Evolutionary conservation across 306 rosid species (phyloP).

Genomic region (Notholithocarpus densiflorus): DNA sequence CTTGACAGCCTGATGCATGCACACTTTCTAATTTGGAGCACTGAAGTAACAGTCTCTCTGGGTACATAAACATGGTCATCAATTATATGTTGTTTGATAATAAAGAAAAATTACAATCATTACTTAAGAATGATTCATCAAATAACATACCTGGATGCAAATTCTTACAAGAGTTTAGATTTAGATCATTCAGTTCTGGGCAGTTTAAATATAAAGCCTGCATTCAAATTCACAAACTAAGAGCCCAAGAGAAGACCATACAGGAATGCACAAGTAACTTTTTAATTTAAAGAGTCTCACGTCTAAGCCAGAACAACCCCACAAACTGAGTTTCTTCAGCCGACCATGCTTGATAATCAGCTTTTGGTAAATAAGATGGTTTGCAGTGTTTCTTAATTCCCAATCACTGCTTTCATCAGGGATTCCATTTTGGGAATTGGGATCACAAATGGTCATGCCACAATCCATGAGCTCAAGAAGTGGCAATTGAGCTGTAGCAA

Average conservation of each 20-base stretch:
- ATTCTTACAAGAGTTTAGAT: conserved; percentile 80
- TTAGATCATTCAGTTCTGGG: conserved; percentile 77
- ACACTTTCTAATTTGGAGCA: conserved; percentile 71
- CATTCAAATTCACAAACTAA: conserved; percentile 25
- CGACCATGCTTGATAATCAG: conserved; percentile 78
- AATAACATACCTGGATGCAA: conserved; percentile 73
- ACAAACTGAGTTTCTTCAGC: conserved; percentile 83
- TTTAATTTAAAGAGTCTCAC: conserved; percentile 48
- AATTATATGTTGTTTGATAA: not conserved
- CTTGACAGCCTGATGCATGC: conserved; percentile 78
- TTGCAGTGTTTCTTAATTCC: conserved; percentile 34
- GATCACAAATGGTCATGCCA: conserved; percentile 90
- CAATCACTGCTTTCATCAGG: conserved; percentile 31
- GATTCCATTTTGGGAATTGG: conserved; percentile 39
- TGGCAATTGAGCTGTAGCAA: conserved; percentile 91
- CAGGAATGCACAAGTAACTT: conserved; percentile 3
- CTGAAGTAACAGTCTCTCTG: conserved; percentile 84
- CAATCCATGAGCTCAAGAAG: conserved; percentile 95
- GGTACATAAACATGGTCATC: conserved; percentile 16
- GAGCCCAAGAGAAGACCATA: conserved; percentile 21
- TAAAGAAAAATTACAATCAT: not conserved
- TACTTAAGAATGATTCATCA: conserved; percentile 16
- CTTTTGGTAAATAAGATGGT: conserved; percentile 64
- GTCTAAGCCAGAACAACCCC: conserved; percentile 96
- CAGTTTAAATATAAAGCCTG: conserved; percentile 93